phyloP scores from a whole-genome alignment of 805 yeast species.

The Geotrichum ghanense region DNA sequence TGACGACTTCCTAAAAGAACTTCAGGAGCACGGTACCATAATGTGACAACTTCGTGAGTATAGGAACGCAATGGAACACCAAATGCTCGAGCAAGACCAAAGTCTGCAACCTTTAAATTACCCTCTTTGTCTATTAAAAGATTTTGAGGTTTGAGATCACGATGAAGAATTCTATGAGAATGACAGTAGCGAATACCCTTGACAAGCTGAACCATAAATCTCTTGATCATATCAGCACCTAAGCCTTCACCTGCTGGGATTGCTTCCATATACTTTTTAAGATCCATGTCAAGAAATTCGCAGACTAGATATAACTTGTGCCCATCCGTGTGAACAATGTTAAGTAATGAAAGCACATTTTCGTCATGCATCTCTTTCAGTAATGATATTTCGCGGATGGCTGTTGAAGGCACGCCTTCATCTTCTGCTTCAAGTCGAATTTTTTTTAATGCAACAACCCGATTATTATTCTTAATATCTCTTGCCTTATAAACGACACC shows the following conservation, averaged over 20 bases:
- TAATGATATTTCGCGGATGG: slow-evolving; percentile 89
- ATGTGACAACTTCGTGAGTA: slow-evolving; percentile 95
- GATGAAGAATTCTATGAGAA: slow-evolving; percentile 84
- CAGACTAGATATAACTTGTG: slow-evolving; percentile 88
- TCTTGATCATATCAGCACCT: slow-evolving; percentile 81
- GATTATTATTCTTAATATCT: slow-evolving; percentile 76
- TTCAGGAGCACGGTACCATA: slow-evolving; percentile 98
- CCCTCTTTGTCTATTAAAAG: slow-evolving; percentile 92
- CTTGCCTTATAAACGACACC: slow-evolving; percentile 97
- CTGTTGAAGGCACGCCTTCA: slow-evolving; percentile 98
- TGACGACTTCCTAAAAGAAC: slow-evolving; percentile 92
- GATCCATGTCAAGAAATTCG: slow-evolving; percentile 87
- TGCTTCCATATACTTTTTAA: slow-evolving; percentile 93
- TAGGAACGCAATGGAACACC: slow-evolving; percentile 96
- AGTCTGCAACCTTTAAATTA: slow-evolving; percentile 80
- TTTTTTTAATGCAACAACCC: slow-evolving; percentile 92
- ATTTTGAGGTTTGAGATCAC: slow-evolving; percentile 96
- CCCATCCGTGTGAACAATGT: slow-evolving; percentile 89
- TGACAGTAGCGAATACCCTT: slow-evolving; percentile 91
- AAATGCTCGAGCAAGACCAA: slow-evolving; percentile 93
- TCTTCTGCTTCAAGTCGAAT: slow-evolving; percentile 93
- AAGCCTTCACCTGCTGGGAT: slow-evolving; percentile 85
- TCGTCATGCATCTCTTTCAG: slow-evolving; percentile 90
- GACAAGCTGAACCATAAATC: slow-evolving; percentile 84
- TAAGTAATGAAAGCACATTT: slow-evolving; percentile 81